Base-by-base conservation (phyloP, 2,329 filamentous ascomycete genomes). In the Cadophora sp. region DNA sequence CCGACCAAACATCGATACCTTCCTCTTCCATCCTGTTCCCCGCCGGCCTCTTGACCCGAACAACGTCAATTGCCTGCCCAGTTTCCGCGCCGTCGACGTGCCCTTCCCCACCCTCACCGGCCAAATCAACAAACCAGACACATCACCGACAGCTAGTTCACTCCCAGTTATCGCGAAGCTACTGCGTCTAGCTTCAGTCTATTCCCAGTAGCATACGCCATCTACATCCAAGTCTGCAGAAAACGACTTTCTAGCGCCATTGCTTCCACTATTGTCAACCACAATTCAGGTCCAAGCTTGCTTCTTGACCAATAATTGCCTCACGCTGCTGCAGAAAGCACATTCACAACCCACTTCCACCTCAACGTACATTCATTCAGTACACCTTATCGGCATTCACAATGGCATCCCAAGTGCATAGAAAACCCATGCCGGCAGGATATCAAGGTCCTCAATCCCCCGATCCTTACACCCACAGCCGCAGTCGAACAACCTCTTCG, bases 401-500 rank as follows among this genome's bases (percentile, higher is more conserved):
- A 73, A 76, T 76, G 74, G 73, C 75, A 66, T 74, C 75, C 65
- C 37, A 75, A 37, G 73, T 74, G 51, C 72, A 65, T n/a, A 68
- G 75, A 61, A 77, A 77, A 67, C 74, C 75, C 31, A 76, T 76
- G 73, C 75, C 75, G 27, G 26, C 72, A 53, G 70, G 69, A 60
- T 75, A 74, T 60, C 71, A 71, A 60, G 66, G 64, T 61, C 68
- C 68, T n/a, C 69, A 72, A 53, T 40, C 67, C 27, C 34, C 50
- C 48, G 67, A 70, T 43, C 64, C 71, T 22, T 75, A 75, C 59
- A 63, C 64, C 19, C 74, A 76, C 43, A 71, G 67, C 69, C 80
- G 80, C 37, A 79, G 75, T 67, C 78, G 81, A 56, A 82, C 81
- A 4, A 79, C 79, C 7, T 82, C 81, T 16, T 77, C 77, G 14